phyloP scores from a whole-genome alignment of 164 flowering plant species.

The Umbellularia californica region DNA sequence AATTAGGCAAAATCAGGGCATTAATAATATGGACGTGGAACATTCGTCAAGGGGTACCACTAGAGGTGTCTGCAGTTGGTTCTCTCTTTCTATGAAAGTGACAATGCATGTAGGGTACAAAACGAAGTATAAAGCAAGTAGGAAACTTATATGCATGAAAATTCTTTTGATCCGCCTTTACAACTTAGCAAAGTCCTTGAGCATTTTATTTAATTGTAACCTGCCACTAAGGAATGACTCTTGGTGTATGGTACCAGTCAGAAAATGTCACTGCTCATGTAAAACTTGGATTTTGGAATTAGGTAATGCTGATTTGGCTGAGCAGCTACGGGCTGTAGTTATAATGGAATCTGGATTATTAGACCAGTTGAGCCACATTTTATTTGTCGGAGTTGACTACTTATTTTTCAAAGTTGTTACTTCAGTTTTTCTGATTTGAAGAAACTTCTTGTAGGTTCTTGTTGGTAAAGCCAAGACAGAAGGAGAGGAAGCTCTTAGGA shows the following conservation, averaged over 20 bases:
- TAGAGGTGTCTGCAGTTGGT: too few species aligned
- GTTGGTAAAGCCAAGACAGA: conserved; percentile 76
- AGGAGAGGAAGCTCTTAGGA: conserved; percentile 95
- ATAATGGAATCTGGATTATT: neutral
- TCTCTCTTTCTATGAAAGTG: too few species aligned
- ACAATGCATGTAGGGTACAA: too few species aligned
- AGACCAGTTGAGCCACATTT: too few species aligned
- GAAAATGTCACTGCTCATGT: neutral
- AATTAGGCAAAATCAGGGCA: neutral
- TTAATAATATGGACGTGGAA: too few species aligned
- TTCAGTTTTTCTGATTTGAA: conserved; percentile 9
- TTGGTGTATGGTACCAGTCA: neutral
- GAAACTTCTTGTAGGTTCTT: conserved; percentile 56
- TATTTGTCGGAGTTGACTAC: too few species aligned
- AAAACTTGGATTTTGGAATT: neutral
- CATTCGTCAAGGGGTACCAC: too few species aligned
- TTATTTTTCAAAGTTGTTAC: neutral
- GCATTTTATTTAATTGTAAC: too few species aligned
- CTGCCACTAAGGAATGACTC: neutral
- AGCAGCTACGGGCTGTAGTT: neutral
- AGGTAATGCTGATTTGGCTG: neutral
- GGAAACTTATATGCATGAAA: neutral
- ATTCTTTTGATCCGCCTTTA: neutral
- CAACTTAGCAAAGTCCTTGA: neutral
- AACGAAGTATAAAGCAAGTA: too few species aligned